Evolutionary conservation across 495 filamentous ascomycete species (phyloP), one percentile per base, ranked within the genome.

Genomic region (Achaetomiella virescens): DNA sequence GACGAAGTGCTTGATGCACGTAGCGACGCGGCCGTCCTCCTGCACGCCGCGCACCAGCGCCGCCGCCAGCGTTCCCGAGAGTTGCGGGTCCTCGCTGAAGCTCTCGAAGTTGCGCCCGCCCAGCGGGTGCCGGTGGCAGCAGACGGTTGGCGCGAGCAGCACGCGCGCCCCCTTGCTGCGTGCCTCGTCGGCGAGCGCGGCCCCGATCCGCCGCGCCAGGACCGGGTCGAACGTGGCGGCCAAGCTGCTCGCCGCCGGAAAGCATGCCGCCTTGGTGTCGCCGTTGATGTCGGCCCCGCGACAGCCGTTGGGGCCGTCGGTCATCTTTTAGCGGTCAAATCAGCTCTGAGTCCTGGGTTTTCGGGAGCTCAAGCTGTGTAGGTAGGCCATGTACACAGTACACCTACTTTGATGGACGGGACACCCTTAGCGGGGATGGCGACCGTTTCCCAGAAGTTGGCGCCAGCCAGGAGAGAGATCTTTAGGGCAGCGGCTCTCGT

Each of bases 1-100:
- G n/a, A 87, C 82, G 62, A 88, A 92, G 64, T 92, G 88, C 75
- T 91, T 92, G 46, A 89, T 72, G 1, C 84, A 87, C 0, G 87
- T 84, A 21, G 80, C 81, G 21, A 91, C 80, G n/a, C n/a, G n/a
- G 3, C 85, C 84, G 36, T 81, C 85, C 31, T 77, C 78, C 66
- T 92, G 85, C 37, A 92, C 79, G 11, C 87, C 86, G 58, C 81
- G 82, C 55, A 84, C 80, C 29, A 86, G 73, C 40, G 82, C 71
- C 0, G 84, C 86, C 18, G 88, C 86, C 21, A 86, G 70, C 6
- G 77, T 76, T 0, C 88, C 88, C 4, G 86, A 81, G 2, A 92
- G 75, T 9, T 86, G 72, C 8, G 87, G 87, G 63, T 92, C 88
- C 61, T 91, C 88, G 44, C 72, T 67, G 51, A 90, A 83, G 2